Conservation (phyloP, 139 green algal genomes). For the Chlorella sp. region DNA sequence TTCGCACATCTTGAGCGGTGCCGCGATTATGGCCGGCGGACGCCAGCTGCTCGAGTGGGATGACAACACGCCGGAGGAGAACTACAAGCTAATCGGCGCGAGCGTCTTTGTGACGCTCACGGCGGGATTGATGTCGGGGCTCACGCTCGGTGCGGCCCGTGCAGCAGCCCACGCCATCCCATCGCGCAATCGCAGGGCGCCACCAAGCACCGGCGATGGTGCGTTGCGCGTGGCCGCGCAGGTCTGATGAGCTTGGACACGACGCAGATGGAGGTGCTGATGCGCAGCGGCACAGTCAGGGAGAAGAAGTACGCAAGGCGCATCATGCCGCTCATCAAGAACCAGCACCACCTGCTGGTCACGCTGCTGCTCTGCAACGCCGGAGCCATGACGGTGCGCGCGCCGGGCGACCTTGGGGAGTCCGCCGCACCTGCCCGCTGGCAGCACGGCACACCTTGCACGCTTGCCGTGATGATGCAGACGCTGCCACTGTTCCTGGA, state of each 20-base stretch:
- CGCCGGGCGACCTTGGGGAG: not conserved
- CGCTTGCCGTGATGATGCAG: slow-evolving; percentile 7
- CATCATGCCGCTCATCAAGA: slow-evolving; percentile 30
- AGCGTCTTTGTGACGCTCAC: not conserved
- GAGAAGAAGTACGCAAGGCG: slow-evolving; percentile 16
- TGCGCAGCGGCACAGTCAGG: slow-evolving; percentile 18
- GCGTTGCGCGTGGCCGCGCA: too few relatives aligned
- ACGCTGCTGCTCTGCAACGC: slow-evolving; percentile 71
- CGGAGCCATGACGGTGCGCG: not conserved
- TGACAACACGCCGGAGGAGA: not conserved
- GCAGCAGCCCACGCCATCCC: too few relatives aligned
- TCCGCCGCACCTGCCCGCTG: too few relatives aligned
- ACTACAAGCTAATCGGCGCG: not conserved
- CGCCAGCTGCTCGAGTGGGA: not conserved
- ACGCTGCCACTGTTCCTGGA: slow-evolving; percentile 75
- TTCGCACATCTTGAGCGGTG: too few relatives aligned
- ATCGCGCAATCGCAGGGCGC: too few relatives aligned
- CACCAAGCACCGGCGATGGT: too few relatives aligned
- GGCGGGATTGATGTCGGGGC: slow-evolving; percentile 64
- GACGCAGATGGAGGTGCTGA: slow-evolving; percentile 30
- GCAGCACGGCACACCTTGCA: not conserved
- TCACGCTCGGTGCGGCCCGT: slow-evolving; percentile 72
- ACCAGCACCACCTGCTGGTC: slow-evolving; percentile 50
- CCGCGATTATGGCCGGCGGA: too few relatives aligned
- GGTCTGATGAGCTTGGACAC: slow-evolving; percentile 53